Evolutionary conservation across 345 rosid genomes (phyloP), one percentile per base, ranked within the genome.

Genomic region (Litchi chinensis): DNA sequence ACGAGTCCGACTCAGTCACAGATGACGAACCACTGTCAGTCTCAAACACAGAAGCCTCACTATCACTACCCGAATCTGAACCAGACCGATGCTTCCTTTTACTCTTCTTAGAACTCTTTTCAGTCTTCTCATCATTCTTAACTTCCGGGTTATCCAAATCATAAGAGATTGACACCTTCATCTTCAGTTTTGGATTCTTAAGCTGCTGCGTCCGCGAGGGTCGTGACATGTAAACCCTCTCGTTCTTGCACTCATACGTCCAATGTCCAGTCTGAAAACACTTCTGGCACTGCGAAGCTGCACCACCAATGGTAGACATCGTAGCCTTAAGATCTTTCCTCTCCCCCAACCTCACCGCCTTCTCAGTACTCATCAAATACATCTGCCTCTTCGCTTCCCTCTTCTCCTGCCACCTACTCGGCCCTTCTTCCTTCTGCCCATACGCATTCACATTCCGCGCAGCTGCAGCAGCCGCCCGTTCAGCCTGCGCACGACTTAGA

Each of bases 371-470:
- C 98, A 94, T 93, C 87, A 96, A 74, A 85, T 94, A 94, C 99
- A 94, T 96, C 84, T 96, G 99, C 84, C 98, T 83, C 86, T 92
- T 96, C 0, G 93, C 94, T 86, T 96, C 99, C 76, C 99, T 86
- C 72, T 96, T 96, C 90, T 96, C 99, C 83, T 96, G 99, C 99
- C 98, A 94, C 82, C 99, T 74, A 75, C 99, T 96, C 0, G 98
- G 99, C 76, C 99, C 99, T 88, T 96, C 99, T 85, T 96, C 99
- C 88, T 96, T 96, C 75, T 96, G 98, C 50, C 99, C 99, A 60
- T 96, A 94, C 5, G 98, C 98, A 81, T 96, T 96, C 16, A 96
- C 99, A 82, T 96, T 96, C 7, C 98, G 86, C 0, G 97, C 93
- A 2, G 99, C 99, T 1, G 99, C 99, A 37, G 98, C 65, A 0